A percentile compares a stretch with the other conserved stretches of the same genome.
phyloP scores from a whole-genome alignment of 331 rosid species.

The Saraca asoca region DNA sequence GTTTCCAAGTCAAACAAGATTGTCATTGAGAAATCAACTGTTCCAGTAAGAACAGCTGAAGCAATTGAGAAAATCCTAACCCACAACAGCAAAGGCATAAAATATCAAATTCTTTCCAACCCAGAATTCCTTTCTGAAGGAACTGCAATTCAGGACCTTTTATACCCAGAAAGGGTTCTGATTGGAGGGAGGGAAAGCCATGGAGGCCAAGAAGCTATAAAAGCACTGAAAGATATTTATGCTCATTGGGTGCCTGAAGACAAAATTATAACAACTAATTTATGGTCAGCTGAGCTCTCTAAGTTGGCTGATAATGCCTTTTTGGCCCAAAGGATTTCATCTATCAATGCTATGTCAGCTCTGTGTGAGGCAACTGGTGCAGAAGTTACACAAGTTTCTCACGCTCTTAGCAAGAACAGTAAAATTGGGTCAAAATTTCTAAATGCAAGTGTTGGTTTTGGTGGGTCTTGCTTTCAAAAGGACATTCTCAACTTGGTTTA shows the following conservation, averaged over 20 bases:
- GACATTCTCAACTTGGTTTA: constrained; percentile 28
- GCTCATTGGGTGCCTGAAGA: constrained; percentile 68
- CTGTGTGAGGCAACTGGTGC: no score
- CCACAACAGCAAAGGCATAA: constrained; percentile 49
- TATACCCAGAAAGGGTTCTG: constrained; percentile 56
- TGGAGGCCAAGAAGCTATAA: constrained; percentile 40
- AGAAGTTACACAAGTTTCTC: no score
- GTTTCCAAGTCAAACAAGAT: constrained; percentile 57
- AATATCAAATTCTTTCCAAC: constrained; percentile 56
- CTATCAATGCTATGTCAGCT: constrained; percentile 33
- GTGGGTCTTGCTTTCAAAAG: constrained; percentile 39
- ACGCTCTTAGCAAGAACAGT: constrained; percentile 50
- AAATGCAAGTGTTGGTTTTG: constrained; percentile 69
- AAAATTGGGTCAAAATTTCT: constrained; percentile 62
- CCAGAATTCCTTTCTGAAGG: constrained; percentile 76
- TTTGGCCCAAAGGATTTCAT: constrained; percentile 71
- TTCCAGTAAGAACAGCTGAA: constrained; percentile 65
- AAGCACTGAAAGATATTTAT: constrained; percentile 50
- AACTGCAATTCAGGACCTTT: constrained; percentile 61
- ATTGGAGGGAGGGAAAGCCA: constrained; percentile 50
- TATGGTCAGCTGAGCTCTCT: no score
- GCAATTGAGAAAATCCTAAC: constrained; percentile 51
- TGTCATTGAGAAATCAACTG: constrained; percentile 37
- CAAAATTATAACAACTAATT: constrained; percentile 33
- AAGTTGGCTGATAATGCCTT: constrained; percentile 39